Evolutionary conservation across 2,329 filamentous ascomycete species (phyloP).

Genomic region (Xylaria sp.): DNA sequence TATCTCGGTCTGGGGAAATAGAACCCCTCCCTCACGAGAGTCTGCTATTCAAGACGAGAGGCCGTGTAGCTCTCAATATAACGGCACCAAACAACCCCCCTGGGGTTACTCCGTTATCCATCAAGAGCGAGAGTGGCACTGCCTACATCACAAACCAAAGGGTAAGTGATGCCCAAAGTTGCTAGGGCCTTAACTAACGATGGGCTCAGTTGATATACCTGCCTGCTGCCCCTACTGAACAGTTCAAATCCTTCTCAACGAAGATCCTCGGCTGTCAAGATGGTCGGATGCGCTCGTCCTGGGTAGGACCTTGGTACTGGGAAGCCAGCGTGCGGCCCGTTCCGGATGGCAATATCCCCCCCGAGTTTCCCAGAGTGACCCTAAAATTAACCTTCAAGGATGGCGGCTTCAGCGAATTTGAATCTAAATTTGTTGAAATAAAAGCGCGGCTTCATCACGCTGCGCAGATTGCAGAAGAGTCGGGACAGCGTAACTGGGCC

Average conservation of each 20-base stretch:
- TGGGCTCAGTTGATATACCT: slow-evolving; percentile 82
- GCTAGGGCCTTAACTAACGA: slow-evolving; percentile 29
- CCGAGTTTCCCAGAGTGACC: slow-evolving; percentile 77
- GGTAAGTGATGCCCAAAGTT: slow-evolving; percentile 62
- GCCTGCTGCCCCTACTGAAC: slow-evolving; percentile 73
- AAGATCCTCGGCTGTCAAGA: slow-evolving; percentile 90
- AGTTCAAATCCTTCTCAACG: slow-evolving; percentile 87
- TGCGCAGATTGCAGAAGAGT: slow-evolving; percentile 77
- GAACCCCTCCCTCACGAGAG: slow-evolving; percentile 87
- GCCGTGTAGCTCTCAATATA: slow-evolving; percentile 80
- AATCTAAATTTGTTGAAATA: slow-evolving; percentile 82
- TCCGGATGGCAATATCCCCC: slow-evolving; percentile 82
- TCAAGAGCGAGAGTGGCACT: slow-evolving; percentile 79
- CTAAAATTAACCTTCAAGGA: slow-evolving; percentile 92
- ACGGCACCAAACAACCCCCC: slow-evolving; percentile 75
- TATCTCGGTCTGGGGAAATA: slow-evolving; percentile 77
- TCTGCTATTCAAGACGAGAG: slow-evolving; percentile 81
- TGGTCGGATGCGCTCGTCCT: slow-evolving; percentile 85
- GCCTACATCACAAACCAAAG: slow-evolving; percentile 87
- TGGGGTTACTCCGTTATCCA: slow-evolving; percentile 70
- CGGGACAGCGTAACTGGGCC: slow-evolving; percentile 64
- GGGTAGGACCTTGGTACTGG: slow-evolving; percentile 95
- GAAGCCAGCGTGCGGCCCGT: slow-evolving; percentile 82
- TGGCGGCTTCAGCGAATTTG: slow-evolving; percentile 93
- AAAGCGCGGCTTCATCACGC: slow-evolving; percentile 86